Evolutionary conservation across 192 early-diverging fungal genomes (phyloP).

Genomic region (Endogone sp.): DNA sequence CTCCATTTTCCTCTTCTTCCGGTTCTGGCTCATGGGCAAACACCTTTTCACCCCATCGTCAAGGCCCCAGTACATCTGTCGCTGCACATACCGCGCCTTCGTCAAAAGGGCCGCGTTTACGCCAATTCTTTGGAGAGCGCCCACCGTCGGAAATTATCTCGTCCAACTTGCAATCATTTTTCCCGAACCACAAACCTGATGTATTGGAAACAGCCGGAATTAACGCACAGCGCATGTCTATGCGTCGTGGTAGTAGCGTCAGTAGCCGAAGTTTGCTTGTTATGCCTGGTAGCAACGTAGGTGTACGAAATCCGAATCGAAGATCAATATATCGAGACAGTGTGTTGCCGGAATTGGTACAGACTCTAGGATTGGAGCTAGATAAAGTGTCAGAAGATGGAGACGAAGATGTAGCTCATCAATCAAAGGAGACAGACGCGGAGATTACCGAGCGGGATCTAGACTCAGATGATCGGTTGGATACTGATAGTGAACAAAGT

Average conservation of each 20-base stretch:
- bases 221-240: constrained; percentile 29
- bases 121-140: constrained; percentile 90
- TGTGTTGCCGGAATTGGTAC: constrained; percentile 33
- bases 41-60: background rate
- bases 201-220: constrained; percentile 32
- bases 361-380: constrained; percentile 30
- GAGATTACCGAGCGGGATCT: constrained; percentile 4
- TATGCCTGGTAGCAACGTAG: constrained; percentile 7
- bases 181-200: constrained; percentile 63
- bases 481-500: constrained; percentile 1
- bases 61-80: background rate
- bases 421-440: constrained; percentile 28
- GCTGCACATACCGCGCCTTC: background rate
- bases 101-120: constrained; percentile 38
- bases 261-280: constrained; percentile 8
- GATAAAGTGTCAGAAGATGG: constrained; percentile 29
- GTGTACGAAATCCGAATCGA: background rate
- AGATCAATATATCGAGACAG: constrained; percentile 17
- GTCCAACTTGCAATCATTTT: constrained; percentile 87
- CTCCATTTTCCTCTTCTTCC: constrained; percentile 11
- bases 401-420: constrained; percentile 23
- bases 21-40: no score
- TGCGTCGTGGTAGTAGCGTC: constrained; percentile 14
- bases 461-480: constrained; percentile 2
- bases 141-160: constrained; percentile 92